Percentiles rank a stretch among this genome's conserved stretches.
These are phyloP conservation scores for Clonostachys rosea DNA, from an alignment of 2,329 filamentous ascomycete genomes.

Conservation along the genomic window DNA sequence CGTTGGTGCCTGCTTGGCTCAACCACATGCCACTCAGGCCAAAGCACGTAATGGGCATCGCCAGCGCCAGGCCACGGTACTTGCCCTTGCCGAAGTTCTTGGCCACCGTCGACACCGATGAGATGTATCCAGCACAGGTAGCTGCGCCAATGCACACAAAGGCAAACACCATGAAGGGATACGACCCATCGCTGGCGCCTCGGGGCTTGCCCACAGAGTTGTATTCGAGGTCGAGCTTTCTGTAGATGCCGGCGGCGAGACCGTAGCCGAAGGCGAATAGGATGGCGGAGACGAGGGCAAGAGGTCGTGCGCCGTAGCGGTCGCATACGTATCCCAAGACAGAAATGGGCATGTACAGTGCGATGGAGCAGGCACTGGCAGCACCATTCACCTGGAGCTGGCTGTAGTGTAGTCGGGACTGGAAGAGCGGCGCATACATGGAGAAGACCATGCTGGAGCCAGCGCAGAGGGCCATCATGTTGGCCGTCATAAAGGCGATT, in stretches of 20 bases:
- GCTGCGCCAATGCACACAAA: constrained; percentile 81
- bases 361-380: constrained; percentile 79
- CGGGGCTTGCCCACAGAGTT: constrained; percentile 22
- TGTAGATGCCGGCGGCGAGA: constrained; percentile 75
- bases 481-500: constrained; percentile 48
- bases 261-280: constrained; percentile 81
- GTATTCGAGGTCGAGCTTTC: constrained; percentile 41
- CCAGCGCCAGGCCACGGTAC: constrained; percentile 83
- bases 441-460: constrained; percentile 93
- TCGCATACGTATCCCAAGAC: constrained; percentile 90
- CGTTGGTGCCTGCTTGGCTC: constrained; percentile 76
- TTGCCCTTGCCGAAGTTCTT: constrained; percentile 95
- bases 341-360: constrained; percentile 89
- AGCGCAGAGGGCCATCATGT: constrained; percentile 66
- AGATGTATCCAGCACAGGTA: constrained; percentile 85
- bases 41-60: constrained; percentile 86
- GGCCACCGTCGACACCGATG: constrained; percentile 88
- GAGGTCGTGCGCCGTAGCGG: constrained; percentile 72
- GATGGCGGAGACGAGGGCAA: constrained; percentile 67
- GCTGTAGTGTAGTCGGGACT: constrained; percentile 78
- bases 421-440: constrained; percentile 87
- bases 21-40: constrained; percentile 95
- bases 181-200: constrained; percentile 52
- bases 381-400: constrained; percentile 91
- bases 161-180: constrained; percentile 77